phyloP scores from a whole-genome alignment of 768 basidiomycete species.

The Hebeloma cylindrosporum region DNA sequence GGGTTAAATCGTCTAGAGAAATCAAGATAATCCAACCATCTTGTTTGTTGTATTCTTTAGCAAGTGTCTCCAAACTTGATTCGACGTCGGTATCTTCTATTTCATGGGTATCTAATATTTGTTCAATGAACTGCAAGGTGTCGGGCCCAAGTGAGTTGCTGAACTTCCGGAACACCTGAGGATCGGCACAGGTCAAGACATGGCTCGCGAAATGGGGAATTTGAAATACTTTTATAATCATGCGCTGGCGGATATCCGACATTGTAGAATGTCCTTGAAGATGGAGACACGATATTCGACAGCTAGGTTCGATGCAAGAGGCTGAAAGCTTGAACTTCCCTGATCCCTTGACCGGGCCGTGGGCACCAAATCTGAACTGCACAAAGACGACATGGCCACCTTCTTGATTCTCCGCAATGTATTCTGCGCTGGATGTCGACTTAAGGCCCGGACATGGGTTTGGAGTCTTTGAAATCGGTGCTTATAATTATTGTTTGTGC shows the following conservation, averaged over 20 bases:
- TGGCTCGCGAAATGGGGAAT: not conserved
- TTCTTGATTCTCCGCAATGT: conserved; percentile 41
- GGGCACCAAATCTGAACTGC: no score
- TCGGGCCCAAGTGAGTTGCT: conserved; percentile 86
- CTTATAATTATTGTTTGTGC: conserved; percentile 3
- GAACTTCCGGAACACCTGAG: conserved; percentile 85
- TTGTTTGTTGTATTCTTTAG: conserved; percentile 87
- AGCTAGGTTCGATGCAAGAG: no score
- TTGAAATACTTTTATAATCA: conserved; percentile 45
- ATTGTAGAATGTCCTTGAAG: conserved; percentile 25
- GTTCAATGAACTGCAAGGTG: conserved; percentile 67
- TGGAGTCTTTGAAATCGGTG: conserved; percentile 78
- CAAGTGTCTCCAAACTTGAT: conserved; percentile 73
- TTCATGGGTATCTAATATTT: conserved; percentile 68
- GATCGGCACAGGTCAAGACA: not conserved
- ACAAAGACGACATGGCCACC: no score
- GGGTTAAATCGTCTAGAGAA: not conserved
- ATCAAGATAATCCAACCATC: conserved; percentile 51
- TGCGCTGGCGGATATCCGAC: conserved; percentile 48
- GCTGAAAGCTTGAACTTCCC: no score
- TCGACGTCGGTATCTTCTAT: conserved; percentile 71
- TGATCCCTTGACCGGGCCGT: no score
- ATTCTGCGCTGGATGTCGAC: conserved; percentile 71
- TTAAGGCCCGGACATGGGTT: conserved; percentile 74
- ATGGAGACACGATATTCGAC: not conserved